Conservation (phyloP, 2,329 filamentous ascomycete species). For the Nigrograna mackinnonii region DNA sequence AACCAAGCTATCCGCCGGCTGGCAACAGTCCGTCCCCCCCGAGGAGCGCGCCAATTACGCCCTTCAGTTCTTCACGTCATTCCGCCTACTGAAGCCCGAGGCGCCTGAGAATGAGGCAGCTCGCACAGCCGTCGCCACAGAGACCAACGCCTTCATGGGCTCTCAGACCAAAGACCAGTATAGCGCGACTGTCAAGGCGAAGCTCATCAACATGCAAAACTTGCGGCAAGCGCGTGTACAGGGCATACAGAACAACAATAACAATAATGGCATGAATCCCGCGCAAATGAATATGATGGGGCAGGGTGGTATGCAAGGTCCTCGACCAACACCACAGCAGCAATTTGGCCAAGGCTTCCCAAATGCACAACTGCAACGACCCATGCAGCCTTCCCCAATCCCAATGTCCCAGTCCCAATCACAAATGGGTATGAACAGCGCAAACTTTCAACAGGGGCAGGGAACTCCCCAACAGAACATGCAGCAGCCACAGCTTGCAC, state of each 20-base stretch:
- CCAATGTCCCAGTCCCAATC: slow-evolving; percentile 38
- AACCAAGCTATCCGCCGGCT: slow-evolving; percentile 30
- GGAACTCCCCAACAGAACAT: slow-evolving; percentile 35
- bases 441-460: slow-evolving; percentile 29
- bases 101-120: slow-evolving; percentile 26
- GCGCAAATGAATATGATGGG: slow-evolving; percentile 41
- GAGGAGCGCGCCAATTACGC: slow-evolving; percentile 37
- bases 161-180: slow-evolving; percentile 36
- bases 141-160: slow-evolving; percentile 28
- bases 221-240: slow-evolving; percentile 32
- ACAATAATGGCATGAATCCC: slow-evolving; percentile 30
- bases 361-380: slow-evolving; percentile 53
- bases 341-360: slow-evolving; percentile 49
- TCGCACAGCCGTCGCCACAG: slow-evolving; percentile 28
- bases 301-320: slow-evolving; percentile 37
- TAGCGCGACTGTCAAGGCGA: slow-evolving; percentile 27
- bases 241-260: slow-evolving; percentile 15
- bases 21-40: slow-evolving; percentile 33
- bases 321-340: slow-evolving; percentile 41
- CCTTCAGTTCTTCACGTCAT: slow-evolving; percentile 36
- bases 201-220: slow-evolving; percentile 30
- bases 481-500: slow-evolving; percentile 23
- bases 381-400: slow-evolving; percentile 56
- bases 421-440: slow-evolving; percentile 35
- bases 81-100: slow-evolving; percentile 35